Evolutionary conservation across 2,329 filamentous ascomycete genomes (phyloP).

Genomic region (Neoascochyta sp.): DNA sequence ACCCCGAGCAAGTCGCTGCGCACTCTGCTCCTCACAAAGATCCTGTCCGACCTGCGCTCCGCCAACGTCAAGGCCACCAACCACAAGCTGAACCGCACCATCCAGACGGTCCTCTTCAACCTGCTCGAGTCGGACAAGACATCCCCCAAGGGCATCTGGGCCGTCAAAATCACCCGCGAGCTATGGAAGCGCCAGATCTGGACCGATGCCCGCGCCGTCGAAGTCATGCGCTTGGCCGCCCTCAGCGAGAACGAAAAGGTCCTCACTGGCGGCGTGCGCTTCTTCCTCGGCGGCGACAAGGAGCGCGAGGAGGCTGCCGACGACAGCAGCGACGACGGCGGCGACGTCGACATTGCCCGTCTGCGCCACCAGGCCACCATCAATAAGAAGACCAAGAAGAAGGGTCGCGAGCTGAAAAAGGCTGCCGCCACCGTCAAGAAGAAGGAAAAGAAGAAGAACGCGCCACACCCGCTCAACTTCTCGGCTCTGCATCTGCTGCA

Average conservation of each 20-base stretch:
- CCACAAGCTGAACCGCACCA: slow-evolving; percentile 86
- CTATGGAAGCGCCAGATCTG: slow-evolving; percentile 96
- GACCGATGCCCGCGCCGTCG: slow-evolving; percentile 92
- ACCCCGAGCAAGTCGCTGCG: slow-evolving; percentile 89
- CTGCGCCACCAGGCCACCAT: slow-evolving; percentile 82
- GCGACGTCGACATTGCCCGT: slow-evolving; percentile 70
- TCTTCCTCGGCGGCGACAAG: slow-evolving; percentile 94
- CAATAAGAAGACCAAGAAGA: slow-evolving; percentile 96
- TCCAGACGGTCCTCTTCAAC: slow-evolving; percentile 92
- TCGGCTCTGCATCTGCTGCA: slow-evolving; percentile 90
- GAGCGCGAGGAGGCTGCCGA: slow-evolving; percentile 84
- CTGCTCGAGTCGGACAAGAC: slow-evolving; percentile 80
- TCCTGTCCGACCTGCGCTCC: slow-evolving; percentile 82
- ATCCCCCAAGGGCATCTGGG: slow-evolving; percentile 87
- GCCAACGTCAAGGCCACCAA: slow-evolving; percentile 85
- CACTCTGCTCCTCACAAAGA: slow-evolving; percentile 80
- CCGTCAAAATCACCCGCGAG: slow-evolving; percentile 90
- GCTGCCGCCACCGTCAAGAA: slow-evolving; percentile 78
- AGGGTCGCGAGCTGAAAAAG: slow-evolving; percentile 71
- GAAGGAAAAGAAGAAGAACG: slow-evolving; percentile 79
- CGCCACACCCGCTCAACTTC: slow-evolving; percentile 88
- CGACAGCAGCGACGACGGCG: slow-evolving; percentile 77
- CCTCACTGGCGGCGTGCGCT: slow-evolving; percentile 77
- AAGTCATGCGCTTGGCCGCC: slow-evolving; percentile 93
- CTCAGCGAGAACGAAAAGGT: slow-evolving; percentile 92